Percentiles rank a stretch among this genome's conserved stretches.
phyloP scores from a whole-genome alignment of 805 yeast genomes.

The Yamadazyma tumulicola region DNA sequence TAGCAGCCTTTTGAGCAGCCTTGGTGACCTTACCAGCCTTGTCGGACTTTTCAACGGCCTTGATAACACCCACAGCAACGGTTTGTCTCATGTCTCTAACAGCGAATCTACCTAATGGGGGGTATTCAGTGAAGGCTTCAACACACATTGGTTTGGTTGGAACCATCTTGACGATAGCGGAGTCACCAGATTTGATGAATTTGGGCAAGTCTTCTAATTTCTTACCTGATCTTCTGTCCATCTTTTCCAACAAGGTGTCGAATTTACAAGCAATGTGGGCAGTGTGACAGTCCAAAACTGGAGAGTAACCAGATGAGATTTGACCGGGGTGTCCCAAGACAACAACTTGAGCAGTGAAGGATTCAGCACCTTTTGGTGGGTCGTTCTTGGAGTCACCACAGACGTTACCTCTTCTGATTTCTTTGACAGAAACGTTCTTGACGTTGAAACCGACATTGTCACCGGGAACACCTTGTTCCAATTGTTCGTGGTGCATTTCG shows the following conservation, averaged over 20 bases:
- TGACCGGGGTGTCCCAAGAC: constrained; percentile 92
- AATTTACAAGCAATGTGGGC: constrained; percentile 91
- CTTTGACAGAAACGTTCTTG: constrained; percentile 86
- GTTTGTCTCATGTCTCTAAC: constrained; percentile 99
- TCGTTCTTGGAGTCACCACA: constrained; percentile 88
- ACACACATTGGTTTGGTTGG: constrained; percentile 45
- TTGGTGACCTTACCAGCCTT: constrained; percentile 49
- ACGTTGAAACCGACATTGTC: constrained; percentile 79
- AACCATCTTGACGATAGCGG: constrained; percentile 34
- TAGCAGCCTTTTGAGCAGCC: constrained; percentile 47
- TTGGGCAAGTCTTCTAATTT: background rate
- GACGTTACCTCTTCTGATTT: constrained; percentile 90
- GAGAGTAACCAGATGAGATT: constrained; percentile 85
- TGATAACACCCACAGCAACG: constrained; percentile 99
- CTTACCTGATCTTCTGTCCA: background rate
- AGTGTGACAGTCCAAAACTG: constrained; percentile 90
- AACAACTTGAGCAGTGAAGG: constrained; percentile 83
- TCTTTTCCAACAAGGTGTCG: constrained; percentile 60
- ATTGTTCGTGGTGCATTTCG: constrained; percentile 83
- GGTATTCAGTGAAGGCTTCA: constrained; percentile 43
- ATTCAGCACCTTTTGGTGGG: constrained; percentile 75
- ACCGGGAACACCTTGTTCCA: constrained; percentile 54
- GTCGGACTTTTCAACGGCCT: constrained; percentile 51
- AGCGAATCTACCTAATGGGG: constrained; percentile 47
- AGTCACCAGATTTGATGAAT: background rate